Conservation (phyloP, 495 filamentous ascomycete genomes). For the Aspergillus biplanus region DNA sequence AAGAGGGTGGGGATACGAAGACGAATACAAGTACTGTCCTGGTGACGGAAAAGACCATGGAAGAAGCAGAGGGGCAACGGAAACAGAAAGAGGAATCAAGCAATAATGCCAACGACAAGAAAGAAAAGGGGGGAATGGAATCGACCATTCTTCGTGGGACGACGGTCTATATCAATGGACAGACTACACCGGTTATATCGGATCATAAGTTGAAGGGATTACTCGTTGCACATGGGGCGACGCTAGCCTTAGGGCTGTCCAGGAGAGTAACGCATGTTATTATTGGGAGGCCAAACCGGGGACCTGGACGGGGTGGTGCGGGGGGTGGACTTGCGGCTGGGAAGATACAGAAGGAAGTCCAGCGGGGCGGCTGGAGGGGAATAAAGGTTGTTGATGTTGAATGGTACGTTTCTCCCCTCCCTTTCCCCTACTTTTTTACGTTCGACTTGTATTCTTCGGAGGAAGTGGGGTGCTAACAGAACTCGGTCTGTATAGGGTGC, state of each 20-base stretch:
- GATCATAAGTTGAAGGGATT: constrained; percentile 86
- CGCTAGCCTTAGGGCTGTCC: constrained; percentile 66
- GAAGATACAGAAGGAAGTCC: constrained; percentile 85
- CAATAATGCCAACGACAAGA: constrained; percentile 9
- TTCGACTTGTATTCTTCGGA: not conserved
- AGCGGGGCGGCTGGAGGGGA: constrained; percentile 55
- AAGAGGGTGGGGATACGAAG: not conserved
- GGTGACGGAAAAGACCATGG: not conserved
- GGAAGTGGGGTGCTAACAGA: constrained; percentile 5
- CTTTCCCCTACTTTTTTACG: constrained; percentile 16
- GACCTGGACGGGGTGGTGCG: constrained; percentile 45
- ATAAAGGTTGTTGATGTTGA: constrained; percentile 84
- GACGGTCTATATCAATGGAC: constrained; percentile 86
- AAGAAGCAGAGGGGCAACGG: not conserved
- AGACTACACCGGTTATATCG: constrained; percentile 76
- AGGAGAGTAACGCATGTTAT: constrained; percentile 88
- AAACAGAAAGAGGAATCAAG: not conserved
- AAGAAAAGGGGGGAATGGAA: constrained; percentile 3
- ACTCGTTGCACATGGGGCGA: constrained; percentile 72
- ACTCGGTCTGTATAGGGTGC: constrained; percentile 52
- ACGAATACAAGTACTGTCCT: not conserved
- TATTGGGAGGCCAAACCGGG: constrained; percentile 62
- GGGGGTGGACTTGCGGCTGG: constrained; percentile 80
- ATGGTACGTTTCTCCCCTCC: constrained; percentile 62
- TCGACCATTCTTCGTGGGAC: constrained; percentile 63